Percentiles rank a stretch among this genome's conserved stretches.
These are phyloP conservation scores for Chenopodium suecicum DNA, from an alignment of 148 eudicot genomes.

Conservation along the genomic window DNA sequence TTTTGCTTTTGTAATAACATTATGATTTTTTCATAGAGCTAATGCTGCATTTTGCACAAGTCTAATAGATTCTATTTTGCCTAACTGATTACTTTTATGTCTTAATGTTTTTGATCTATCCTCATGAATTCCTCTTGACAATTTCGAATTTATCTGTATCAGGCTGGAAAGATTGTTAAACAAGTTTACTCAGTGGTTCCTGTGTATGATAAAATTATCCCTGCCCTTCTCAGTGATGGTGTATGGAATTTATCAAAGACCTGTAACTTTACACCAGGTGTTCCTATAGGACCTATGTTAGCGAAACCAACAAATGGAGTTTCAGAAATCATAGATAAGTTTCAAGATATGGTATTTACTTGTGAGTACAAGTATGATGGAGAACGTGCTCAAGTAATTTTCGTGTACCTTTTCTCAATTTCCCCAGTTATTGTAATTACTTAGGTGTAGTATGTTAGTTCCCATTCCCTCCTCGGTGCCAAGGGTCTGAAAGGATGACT, in stretches of 20 bases:
- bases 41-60: background rate
- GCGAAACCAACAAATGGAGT: constrained; percentile 96
- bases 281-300: constrained; percentile 95
- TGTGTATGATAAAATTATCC: constrained; percentile 74
- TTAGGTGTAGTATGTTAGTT: constrained; percentile 4
- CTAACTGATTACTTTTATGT: background rate
- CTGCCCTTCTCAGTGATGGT: constrained; percentile 70
- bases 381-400: constrained; percentile 89
- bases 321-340: constrained; percentile 88
- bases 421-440: background rate
- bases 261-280: constrained; percentile 78
- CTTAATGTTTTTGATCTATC: background rate
- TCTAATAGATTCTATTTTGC: background rate
- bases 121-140: background rate
- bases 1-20: background rate
- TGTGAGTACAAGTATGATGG: constrained; percentile 99
- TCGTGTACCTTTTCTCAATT: background rate
- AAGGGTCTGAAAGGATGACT: background rate
- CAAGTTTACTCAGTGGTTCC: constrained; percentile 95
- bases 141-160: constrained; percentile 21
- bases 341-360: constrained; percentile 82
- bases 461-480: background rate
- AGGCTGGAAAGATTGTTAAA: constrained; percentile 88
- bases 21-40: background rate
- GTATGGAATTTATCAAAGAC: constrained; percentile 78